Conservation (phyloP, 345 rosid species). For the Eucalyptus cloeziana region DNA sequence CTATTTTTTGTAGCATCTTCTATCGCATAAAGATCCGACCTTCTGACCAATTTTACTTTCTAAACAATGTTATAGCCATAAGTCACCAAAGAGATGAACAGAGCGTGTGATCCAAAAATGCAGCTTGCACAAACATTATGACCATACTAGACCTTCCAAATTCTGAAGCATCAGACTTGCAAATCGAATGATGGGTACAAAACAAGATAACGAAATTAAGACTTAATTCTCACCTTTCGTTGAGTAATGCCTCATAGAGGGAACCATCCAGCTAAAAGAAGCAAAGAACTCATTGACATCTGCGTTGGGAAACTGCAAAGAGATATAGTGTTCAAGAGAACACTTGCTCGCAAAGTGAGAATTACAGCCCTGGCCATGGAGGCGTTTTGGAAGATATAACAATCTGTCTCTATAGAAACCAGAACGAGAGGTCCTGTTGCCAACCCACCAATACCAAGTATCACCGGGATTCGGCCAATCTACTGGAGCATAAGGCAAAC, state of each 20-base stretch:
- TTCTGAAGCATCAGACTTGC: neutral
- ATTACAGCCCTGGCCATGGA: neutral
- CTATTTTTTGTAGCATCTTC: neutral
- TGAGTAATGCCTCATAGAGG: neutral
- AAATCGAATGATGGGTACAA: neutral
- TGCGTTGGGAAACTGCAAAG: neutral
- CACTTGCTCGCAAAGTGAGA: neutral
- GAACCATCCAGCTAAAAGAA: neutral
- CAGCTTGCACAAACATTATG: neutral
- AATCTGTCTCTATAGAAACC: neutral
- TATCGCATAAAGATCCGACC: neutral
- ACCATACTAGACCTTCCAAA: neutral
- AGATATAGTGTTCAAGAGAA: neutral
- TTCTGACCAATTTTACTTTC: neutral
- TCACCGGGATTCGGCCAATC: neutral
- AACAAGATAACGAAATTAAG: neutral
- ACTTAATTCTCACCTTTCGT: neutral
- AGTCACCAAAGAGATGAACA: neutral
- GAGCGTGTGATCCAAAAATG: neutral
- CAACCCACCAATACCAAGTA: neutral
- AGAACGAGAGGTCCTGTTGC: neutral
- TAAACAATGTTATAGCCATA: neutral
- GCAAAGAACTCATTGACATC: neutral
- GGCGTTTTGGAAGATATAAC: neutral
- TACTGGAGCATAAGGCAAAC: neutral